Percentiles rank a stretch among this genome's conserved stretches.
Evolutionary conservation across 768 basidiomycete genomes (phyloP).

Genomic region (Hygrophorus russula): DNA sequence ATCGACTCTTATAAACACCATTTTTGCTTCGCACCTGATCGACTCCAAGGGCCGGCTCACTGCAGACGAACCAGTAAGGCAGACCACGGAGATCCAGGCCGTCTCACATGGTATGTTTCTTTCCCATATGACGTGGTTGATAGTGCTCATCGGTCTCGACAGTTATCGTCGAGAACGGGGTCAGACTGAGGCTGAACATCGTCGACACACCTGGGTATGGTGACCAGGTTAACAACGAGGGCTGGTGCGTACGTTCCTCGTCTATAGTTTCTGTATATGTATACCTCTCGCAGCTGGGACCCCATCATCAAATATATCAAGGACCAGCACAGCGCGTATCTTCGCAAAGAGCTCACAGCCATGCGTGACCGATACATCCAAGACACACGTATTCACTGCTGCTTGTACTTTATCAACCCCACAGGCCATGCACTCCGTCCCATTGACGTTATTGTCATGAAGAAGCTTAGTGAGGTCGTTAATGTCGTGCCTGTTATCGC

Average conservation of each 20-base stretch:
- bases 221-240: conserved; percentile 98
- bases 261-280: conserved; percentile 5
- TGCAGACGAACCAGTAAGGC: conserved; percentile 79
- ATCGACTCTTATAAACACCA: conserved; percentile 97
- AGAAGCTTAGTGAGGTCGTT: conserved; percentile 97
- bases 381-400: conserved; percentile 98
- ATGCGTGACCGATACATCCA: conserved; percentile 98
- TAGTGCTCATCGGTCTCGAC: not conserved
- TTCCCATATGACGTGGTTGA: not conserved
- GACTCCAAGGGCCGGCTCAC: conserved; percentile 93
- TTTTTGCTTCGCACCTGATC: conserved; percentile 97
- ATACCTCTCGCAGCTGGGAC: conserved; percentile 68
- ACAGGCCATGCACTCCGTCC: conserved; percentile 96
- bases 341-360: conserved; percentile 97
- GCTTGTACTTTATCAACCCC: conserved; percentile 96
- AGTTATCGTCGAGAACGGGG: conserved; percentile 97
- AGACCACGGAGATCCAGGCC: conserved; percentile 95
- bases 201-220: conserved; percentile 98
- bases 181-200: conserved; percentile 90
- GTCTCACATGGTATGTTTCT: conserved; percentile 74
- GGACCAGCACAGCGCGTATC: conserved; percentile 97
- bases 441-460: conserved; percentile 97
- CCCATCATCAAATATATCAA: conserved; percentile 99
- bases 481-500: conserved; percentile 99
- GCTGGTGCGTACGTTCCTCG: conserved; percentile 50